Conservation (phyloP, 805 yeast species). For the Myxozyma nipponensis region DNA sequence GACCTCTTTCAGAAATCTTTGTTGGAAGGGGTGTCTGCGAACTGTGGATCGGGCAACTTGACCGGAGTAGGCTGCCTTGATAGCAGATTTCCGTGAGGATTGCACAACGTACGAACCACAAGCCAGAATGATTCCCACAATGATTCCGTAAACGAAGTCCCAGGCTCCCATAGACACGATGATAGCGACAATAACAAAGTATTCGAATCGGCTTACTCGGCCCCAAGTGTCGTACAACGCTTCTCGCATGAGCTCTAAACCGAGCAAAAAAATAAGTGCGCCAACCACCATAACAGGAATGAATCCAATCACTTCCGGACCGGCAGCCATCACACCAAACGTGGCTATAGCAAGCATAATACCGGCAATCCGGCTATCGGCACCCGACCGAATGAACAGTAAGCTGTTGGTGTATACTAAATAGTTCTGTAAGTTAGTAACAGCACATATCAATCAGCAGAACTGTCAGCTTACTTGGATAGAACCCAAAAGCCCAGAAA, state of each 20-base stretch:
- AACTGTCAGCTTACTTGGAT: conserved; percentile 52
- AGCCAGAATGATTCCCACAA: conserved; percentile 86
- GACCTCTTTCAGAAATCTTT: conserved; percentile 74
- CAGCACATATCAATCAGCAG: not conserved
- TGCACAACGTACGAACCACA: conserved; percentile 94
- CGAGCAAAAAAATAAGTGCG: conserved; percentile 80
- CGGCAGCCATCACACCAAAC: conserved; percentile 71
- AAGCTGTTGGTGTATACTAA: conserved; percentile 92
- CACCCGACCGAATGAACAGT: conserved; percentile 89
- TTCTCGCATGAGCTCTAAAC: conserved; percentile 85
- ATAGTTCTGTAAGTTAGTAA: conserved; percentile 49
- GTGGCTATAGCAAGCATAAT: conserved; percentile 84
- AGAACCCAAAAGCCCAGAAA: conserved; percentile 80
- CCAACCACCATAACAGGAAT: conserved; percentile 97
- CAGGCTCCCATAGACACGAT: conserved; percentile 93
- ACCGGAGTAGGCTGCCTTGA: conserved; percentile 80
- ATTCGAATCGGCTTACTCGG: conserved; percentile 69
- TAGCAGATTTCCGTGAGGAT: conserved; percentile 78
- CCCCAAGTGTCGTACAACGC: conserved; percentile 83
- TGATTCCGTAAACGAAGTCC: conserved; percentile 90
- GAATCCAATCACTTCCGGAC: conserved; percentile 88
- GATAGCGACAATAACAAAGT: conserved; percentile 75
- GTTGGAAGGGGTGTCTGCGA: conserved; percentile 83
- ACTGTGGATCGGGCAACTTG: conserved; percentile 88
- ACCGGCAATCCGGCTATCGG: conserved; percentile 85